Conservation (phyloP, 305 asterid genomes). For the Andrographis paniculata region DNA sequence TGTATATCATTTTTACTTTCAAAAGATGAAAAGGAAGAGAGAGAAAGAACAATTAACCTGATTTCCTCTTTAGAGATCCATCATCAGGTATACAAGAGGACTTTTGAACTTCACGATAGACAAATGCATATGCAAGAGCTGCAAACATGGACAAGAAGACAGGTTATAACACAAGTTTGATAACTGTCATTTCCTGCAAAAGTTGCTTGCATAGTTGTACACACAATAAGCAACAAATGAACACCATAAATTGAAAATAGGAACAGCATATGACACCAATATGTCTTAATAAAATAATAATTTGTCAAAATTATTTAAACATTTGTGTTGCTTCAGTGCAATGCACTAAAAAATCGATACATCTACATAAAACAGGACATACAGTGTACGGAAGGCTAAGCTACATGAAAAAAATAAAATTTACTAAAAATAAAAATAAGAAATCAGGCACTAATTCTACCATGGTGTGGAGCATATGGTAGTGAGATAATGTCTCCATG, state of each 20-base stretch:
- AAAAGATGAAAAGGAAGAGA: too few relatives aligned
- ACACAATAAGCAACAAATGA: slow-evolving; percentile 8
- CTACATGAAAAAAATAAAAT: too few relatives aligned
- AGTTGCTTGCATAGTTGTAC: not conserved
- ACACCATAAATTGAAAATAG: too few relatives aligned
- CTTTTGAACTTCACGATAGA: slow-evolving; percentile 64
- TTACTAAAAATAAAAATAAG: too few relatives aligned
- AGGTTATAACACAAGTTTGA: slow-evolving; percentile 10
- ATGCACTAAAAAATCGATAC: not conserved
- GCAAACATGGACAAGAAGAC: slow-evolving; percentile 21
- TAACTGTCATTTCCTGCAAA: slow-evolving; percentile 2
- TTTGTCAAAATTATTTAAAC: too few relatives aligned
- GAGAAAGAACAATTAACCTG: too few relatives aligned
- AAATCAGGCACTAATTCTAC: slow-evolving; percentile 34
- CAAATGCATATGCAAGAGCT: slow-evolving; percentile 85
- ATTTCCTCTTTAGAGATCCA: slow-evolving; percentile 64
- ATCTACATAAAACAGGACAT: slow-evolving; percentile 4
- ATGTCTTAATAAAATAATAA: not conserved
- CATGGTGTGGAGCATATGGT: slow-evolving; percentile 79
- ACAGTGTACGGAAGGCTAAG: not conserved
- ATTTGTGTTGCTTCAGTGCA: not conserved
- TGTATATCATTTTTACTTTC: too few relatives aligned
- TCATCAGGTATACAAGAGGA: slow-evolving; percentile 31
- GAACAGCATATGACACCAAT: slow-evolving; percentile 6
- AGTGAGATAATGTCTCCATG: slow-evolving; percentile 94